Evolutionary conservation across 2,329 filamentous ascomycete genomes (phyloP), one percentile per base, ranked within the genome.

Genomic region (Chaetomiaceae sp.): DNA sequence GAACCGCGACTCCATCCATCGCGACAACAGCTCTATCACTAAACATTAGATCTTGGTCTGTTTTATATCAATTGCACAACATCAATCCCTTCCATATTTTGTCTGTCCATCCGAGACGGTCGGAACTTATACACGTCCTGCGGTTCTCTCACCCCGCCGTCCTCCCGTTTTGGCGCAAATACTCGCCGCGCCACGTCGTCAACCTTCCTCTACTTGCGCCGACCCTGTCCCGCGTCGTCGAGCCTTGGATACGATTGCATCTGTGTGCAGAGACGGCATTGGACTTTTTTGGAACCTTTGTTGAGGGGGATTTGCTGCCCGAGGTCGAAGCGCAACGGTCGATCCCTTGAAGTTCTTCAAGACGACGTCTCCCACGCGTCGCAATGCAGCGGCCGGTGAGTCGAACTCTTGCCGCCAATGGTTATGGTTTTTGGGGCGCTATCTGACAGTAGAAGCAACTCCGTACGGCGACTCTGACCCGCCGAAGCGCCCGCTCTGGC

Each of bases 401-500:
- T 56, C n/a, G 6, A 10, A 13, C 6, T 16, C 4, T 19, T 14
- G 12, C 38, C 31, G 10, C 16, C 17, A 4, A 33, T 20, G 16
- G 3, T 13, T 10, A 6, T n/a, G 16, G 3, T 13, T 10, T 5
- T n/a, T 5, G 21, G 10, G 19, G 38, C 3, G 16, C n/a, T 27
- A 3, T 14, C 49, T 52, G 35, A 52, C 47, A 16, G 16, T 7
- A 25, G 50, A n/a, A 58, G 47, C 56, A 59, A 41, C 56, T 61
- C 20, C 55, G 61, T 20, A 59, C 61, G 10, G 61, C 61, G 40
- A 59, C 61, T 9, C 65, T 80, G 69, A 82, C 79, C 47, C 72
- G 79, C 64, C 77, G 79, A 56, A 77, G 78, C 56, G 77, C 76
- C 55, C 74, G 79, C 51, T 69, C 74, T 56, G 76, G 73, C 45